These are phyloP conservation scores for Corymbia calophylla DNA, from an alignment of 441 rosid genomes.

Conservation along the genomic window DNA sequence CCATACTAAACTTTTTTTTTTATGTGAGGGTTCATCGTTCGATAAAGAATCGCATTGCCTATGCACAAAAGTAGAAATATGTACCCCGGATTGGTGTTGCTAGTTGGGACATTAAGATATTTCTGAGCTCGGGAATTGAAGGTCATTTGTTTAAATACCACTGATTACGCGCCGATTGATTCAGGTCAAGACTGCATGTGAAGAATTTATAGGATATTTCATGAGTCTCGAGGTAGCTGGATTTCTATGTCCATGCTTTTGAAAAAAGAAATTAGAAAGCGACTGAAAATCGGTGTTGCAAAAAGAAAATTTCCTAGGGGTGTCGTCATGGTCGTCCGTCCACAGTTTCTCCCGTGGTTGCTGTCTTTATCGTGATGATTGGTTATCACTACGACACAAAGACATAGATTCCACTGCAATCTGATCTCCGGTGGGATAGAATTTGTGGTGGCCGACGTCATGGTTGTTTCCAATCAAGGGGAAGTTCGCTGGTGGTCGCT, in stretches of 20 bases:
- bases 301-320: not conserved
- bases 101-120: not conserved
- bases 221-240: rapidly evolving
- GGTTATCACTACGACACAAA: not conserved
- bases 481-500: not conserved
- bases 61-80: not conserved
- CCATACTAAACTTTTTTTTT: not conserved
- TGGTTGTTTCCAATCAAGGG: not conserved
- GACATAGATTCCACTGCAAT: not conserved
- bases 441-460: not conserved
- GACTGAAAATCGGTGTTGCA: not conserved
- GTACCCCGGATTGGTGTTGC: not conserved
- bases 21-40: not conserved
- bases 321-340: not conserved
- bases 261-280: not conserved
- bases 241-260: not conserved
- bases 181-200: rapidly evolving
- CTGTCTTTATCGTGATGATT: not conserved
- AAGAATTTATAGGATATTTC: not conserved
- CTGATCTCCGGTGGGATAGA: not conserved
- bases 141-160: not conserved
- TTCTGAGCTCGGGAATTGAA: not conserved
- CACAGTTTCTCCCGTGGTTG: not conserved
- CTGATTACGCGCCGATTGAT: rapidly evolving
- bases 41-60: not conserved